A percentile compares a stretch with the other conserved stretches of the same genome.
Evolutionary conservation across 2,329 filamentous ascomycete species (phyloP).

Genomic region (Fusarium heterosporum): DNA sequence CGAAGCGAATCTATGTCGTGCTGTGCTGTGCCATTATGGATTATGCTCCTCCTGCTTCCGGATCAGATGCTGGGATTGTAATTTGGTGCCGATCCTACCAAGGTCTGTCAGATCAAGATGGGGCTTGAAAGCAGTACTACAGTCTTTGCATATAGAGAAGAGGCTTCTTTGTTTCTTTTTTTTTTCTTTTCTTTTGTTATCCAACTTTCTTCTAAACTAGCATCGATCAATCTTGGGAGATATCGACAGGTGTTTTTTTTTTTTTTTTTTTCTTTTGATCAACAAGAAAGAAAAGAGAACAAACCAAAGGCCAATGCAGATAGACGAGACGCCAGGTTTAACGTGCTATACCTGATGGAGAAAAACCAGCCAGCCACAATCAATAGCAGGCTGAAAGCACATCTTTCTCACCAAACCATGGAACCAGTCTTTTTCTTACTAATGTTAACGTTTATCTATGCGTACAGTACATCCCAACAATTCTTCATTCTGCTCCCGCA

Average conservation of each 20-base stretch:
- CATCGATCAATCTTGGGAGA: conserved; percentile 2
- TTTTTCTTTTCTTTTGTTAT: background rate
- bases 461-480: no score
- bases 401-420: conserved; percentile 5
- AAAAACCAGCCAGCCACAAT: conserved; percentile 39
- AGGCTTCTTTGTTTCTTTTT: background rate
- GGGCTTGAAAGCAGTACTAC: background rate
- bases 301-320: conserved; percentile 6
- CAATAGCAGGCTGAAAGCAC: conserved; percentile 19
- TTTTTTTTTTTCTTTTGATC: background rate
- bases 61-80: conserved; percentile 34
- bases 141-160: background rate
- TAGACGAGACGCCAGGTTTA: conserved; percentile 28
- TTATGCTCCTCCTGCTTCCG: conserved; percentile 21
- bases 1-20: conserved; percentile 20
- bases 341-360: conserved; percentile 28
- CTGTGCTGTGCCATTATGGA: background rate
- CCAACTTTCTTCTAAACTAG: background rate
- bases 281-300: background rate
- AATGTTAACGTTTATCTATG: background rate
- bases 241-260: background rate
- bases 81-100: conserved; percentile 26
- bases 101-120: conserved; percentile 2
- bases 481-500: background rate
- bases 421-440: conserved; percentile 4